Conservation (phyloP, 257 asterid species). For the Rauvolfia tetraphylla region DNA sequence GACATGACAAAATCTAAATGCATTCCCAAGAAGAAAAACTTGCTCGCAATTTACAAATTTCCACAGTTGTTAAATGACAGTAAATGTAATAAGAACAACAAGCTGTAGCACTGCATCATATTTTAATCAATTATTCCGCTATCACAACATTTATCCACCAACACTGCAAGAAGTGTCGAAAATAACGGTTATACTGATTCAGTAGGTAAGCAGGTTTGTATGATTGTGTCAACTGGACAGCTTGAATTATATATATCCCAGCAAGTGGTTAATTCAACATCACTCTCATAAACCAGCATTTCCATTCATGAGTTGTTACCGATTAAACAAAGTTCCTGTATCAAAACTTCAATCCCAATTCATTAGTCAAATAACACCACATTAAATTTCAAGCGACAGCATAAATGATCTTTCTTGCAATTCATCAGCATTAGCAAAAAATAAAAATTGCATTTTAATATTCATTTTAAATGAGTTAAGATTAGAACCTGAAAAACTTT, state of each 20-base stretch:
- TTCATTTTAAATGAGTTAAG: constrained; percentile 58
- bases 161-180: background rate
- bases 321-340: constrained; percentile 51
- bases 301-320: constrained; percentile 32
- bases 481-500: constrained; percentile 98
- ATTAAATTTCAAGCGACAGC: constrained; percentile 13
- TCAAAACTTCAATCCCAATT: constrained; percentile 48
- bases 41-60: background rate
- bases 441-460: constrained; percentile 29
- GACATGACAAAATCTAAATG: background rate
- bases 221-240: constrained; percentile 16
- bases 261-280: constrained; percentile 27
- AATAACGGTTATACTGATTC: constrained; percentile 7
- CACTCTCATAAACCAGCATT: constrained; percentile 30
- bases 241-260: constrained; percentile 20
- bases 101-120: background rate
- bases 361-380: constrained; percentile 44
- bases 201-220: constrained; percentile 5
- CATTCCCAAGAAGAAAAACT: background rate
- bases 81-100: background rate
- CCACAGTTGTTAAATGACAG: background rate
- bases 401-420: constrained; percentile 22
- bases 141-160: constrained; percentile 7
- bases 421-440: constrained; percentile 27
- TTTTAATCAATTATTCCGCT: background rate